phyloP scores from a whole-genome alignment of 768 basidiomycete species.

The Naganishia vishniacii region DNA sequence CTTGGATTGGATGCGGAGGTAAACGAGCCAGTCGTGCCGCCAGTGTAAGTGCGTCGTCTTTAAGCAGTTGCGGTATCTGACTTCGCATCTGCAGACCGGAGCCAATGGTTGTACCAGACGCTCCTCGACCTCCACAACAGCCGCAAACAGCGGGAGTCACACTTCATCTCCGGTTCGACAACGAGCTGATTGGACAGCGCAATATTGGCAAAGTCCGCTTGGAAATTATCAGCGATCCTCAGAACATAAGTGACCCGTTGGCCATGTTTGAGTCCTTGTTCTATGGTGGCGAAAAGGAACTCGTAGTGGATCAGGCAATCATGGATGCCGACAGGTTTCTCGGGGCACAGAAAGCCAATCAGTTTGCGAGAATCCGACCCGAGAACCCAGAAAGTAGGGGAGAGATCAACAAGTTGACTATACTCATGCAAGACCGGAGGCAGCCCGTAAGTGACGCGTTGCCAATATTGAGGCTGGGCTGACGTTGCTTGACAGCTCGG shows the following conservation, averaged over 20 bases:
- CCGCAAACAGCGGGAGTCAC: neutral
- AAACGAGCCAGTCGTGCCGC: neutral
- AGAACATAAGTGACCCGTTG: neutral
- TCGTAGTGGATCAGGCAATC: neutral
- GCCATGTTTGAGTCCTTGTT: conserved; percentile 20
- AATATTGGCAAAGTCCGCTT: conserved; percentile 10
- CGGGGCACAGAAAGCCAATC: conserved; percentile 16
- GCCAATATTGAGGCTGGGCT: neutral
- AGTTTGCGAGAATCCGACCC: conserved; percentile 13
- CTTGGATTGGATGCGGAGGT: conserved; percentile 9
- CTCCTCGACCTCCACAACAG: neutral
- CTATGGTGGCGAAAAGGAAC: conserved; percentile 9
- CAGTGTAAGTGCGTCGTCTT: neutral
- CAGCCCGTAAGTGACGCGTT: neutral
- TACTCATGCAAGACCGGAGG: conserved; percentile 4
- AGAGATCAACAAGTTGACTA: conserved; percentile 5
- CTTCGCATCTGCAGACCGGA: neutral
- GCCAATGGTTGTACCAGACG: neutral
- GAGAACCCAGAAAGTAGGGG: neutral
- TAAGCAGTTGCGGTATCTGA: neutral
- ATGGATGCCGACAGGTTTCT: conserved; percentile 2
- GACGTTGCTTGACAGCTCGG: neutral
- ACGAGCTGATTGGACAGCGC: neutral
- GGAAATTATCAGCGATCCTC: conserved; percentile 16
- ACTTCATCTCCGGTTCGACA: conserved; percentile 9